Conservation (phyloP, 1,139 yeast genomes). For the Blastobotrys malaysiensis region DNA sequence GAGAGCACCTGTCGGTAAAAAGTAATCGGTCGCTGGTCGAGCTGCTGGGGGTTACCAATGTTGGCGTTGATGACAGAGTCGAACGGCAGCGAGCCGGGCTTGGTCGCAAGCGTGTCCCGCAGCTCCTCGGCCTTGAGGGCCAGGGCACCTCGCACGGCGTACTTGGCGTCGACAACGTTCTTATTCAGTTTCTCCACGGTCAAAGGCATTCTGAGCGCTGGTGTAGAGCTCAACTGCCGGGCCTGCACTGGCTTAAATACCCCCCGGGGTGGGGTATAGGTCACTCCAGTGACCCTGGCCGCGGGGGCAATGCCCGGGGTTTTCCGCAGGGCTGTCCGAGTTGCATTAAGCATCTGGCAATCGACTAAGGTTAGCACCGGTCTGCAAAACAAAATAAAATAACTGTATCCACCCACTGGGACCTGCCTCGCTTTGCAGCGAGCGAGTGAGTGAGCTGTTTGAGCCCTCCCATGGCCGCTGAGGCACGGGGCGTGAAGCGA, state of each 20-base stretch:
- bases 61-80: conserved; percentile 76
- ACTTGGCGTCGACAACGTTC: conserved; percentile 75
- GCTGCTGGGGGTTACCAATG: conserved; percentile 96
- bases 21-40: conserved; percentile 90
- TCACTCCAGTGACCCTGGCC: not conserved
- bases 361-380: not conserved
- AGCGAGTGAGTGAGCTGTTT: no score
- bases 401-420: no score
- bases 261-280: not conserved
- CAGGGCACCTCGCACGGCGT: conserved; percentile 91
- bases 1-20: conserved; percentile 90
- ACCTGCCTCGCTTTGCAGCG: no score
- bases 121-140: conserved; percentile 93
- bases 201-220: conserved; percentile 19
- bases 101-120: conserved; percentile 45
- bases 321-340: conserved; percentile 1
- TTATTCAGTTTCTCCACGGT: conserved; percentile 56
- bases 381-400: not conserved
- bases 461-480: no score
- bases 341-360: not conserved
- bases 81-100: conserved; percentile 68
- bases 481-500: no score
- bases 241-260: conserved; percentile 1
- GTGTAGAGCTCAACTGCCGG: conserved; percentile 2
- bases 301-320: conserved; percentile 4